phyloP scores from a whole-genome alignment of 2,329 filamentous ascomycete genomes.

The Colletotrichum melonis region DNA sequence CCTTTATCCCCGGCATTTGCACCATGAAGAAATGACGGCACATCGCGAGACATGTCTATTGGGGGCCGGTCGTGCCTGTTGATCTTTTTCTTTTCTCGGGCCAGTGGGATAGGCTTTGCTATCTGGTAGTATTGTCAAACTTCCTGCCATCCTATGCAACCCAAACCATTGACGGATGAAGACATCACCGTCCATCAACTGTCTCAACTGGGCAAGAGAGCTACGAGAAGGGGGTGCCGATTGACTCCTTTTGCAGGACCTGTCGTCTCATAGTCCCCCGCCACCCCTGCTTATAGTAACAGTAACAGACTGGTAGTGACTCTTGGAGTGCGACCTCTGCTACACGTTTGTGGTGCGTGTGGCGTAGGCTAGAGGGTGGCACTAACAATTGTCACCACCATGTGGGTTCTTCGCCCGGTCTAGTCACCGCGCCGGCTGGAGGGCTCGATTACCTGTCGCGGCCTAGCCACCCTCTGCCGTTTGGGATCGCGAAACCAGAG shows the following conservation, averaged over 20 bases:
- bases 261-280: constrained; percentile 13
- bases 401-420: constrained; percentile 10
- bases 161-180: background rate
- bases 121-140: background rate
- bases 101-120: background rate
- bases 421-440: constrained; percentile 8
- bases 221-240: background rate
- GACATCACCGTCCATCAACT: background rate
- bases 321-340: background rate
- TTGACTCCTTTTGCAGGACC: background rate
- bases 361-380: constrained; percentile 8
- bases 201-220: background rate
- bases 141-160: background rate
- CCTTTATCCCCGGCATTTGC: background rate
- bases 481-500: background rate
- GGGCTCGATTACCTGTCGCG: background rate
- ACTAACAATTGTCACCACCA: constrained; percentile 2
- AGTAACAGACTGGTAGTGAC: background rate
- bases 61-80: constrained; percentile 8
- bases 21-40: constrained; percentile 4
- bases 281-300: background rate
- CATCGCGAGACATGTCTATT: background rate
- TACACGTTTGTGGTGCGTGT: background rate
- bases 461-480: constrained; percentile 4
- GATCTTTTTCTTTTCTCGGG: constrained; percentile 7